A percentile compares a stretch with the other conserved stretches of the same genome.
These are phyloP conservation scores for Comarum palustre DNA, from an alignment of 306 rosid species.

Conservation along the genomic window DNA sequence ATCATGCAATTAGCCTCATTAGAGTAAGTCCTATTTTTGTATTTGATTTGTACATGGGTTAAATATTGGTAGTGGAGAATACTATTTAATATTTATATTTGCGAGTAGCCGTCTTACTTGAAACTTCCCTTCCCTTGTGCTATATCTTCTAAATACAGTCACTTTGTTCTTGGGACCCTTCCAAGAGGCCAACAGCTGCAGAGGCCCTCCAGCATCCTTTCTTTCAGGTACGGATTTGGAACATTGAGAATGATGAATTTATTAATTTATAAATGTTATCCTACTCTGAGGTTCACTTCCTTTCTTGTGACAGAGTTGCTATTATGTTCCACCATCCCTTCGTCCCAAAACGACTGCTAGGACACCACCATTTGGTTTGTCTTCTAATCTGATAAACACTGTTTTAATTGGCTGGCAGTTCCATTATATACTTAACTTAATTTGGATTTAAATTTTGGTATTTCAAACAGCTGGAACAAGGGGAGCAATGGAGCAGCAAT, in stretches of 20 bases:
- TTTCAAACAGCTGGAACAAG: conserved; percentile 52
- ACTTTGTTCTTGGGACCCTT: conserved; percentile 97
- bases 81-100: not conserved
- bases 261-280: not conserved
- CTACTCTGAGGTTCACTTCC: not conserved
- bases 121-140: no score
- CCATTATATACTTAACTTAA: not conserved
- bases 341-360: conserved; percentile 62
- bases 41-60: not conserved
- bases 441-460: not conserved
- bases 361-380: conserved; percentile 87
- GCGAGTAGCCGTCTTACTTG: not conserved
- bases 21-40: conserved; percentile 44
- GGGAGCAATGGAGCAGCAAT: conserved; percentile 52
- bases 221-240: conserved; percentile 60
- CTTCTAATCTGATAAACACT: not conserved
- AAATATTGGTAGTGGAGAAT: not conserved
- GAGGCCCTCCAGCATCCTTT: conserved; percentile 97
- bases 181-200: conserved; percentile 84
- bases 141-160: conserved; percentile 37
- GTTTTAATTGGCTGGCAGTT: not conserved
- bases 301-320: conserved; percentile 63
- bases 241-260: not conserved
- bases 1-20: conserved; percentile 72
- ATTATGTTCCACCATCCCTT: conserved; percentile 87